These are phyloP conservation scores for Cladorrhinum sp. DNA, from an alignment of 2,329 filamentous ascomycete species.

Conservation along the genomic window DNA sequence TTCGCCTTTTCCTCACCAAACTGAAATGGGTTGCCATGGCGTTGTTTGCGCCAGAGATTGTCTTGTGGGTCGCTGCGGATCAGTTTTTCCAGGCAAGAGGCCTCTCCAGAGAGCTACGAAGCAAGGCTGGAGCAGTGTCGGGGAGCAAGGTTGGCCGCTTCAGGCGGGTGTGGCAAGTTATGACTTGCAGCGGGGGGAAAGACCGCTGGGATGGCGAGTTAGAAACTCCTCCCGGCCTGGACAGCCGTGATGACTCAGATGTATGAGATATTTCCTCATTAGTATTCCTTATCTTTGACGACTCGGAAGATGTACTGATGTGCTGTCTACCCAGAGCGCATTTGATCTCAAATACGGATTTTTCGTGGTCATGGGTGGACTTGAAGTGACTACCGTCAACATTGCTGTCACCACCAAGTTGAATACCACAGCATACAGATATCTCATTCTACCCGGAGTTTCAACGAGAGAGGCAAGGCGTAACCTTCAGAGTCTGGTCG, in stretches of 20 bases:
- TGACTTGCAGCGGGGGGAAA: background rate
- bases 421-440: too few relatives aligned
- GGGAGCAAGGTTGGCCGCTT: background rate
- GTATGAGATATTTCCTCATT: too few relatives aligned
- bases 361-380: constrained; percentile 33
- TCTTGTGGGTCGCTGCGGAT: constrained; percentile 6
- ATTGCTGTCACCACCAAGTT: too few relatives aligned
- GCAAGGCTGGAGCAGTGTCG: background rate
- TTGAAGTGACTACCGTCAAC: constrained; percentile 14
- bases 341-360: constrained; percentile 29
- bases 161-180: background rate
- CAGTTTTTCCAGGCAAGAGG: constrained; percentile 10
- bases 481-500: too few relatives aligned
- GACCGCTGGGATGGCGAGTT: background rate
- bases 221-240: background rate
- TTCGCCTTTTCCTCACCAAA: background rate
- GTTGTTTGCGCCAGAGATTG: constrained; percentile 12
- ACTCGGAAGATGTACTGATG: background rate
- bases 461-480: too few relatives aligned
- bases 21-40: constrained; percentile 3
- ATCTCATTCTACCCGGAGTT: background rate
- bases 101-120: background rate
- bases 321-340: background rate
- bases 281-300: too few relatives aligned
- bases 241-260: too few relatives aligned